These are phyloP conservation scores for Solanum piurae DNA, from an alignment of 257 asterid genomes.

Conservation along the genomic window DNA sequence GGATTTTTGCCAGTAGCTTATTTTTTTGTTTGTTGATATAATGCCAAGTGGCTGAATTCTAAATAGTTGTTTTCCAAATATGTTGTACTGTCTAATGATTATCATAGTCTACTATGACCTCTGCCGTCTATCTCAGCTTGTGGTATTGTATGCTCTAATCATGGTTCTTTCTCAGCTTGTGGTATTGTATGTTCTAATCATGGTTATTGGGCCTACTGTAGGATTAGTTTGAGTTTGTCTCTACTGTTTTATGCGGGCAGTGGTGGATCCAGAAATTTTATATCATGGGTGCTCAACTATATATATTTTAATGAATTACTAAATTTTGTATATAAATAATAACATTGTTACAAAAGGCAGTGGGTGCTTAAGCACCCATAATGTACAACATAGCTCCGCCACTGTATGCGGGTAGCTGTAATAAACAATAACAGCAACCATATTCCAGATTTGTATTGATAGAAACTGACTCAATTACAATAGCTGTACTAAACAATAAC, in stretches of 20 bases:
- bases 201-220: neutral
- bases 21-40: neutral
- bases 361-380: too few species aligned
- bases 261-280: too few species aligned
- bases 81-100: neutral
- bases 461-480: neutral
- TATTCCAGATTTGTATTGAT: neutral
- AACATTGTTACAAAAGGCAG: too few species aligned
- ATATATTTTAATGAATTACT: too few species aligned
- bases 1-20: neutral
- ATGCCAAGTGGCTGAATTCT: neutral
- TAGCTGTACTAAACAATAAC: neutral
- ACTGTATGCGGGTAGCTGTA: neutral
- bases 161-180: neutral
- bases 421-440: too few species aligned
- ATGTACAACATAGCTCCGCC: too few species aligned
- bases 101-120: neutral
- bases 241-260: neutral
- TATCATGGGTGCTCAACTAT: too few species aligned
- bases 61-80: neutral
- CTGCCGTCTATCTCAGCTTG: neutral
- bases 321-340: too few species aligned
- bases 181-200: neutral
- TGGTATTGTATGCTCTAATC: neutral
- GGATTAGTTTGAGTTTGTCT: neutral